Evolutionary conservation across 2,329 filamentous ascomycete species (phyloP), one percentile per base, ranked within the genome.

Genomic region (Alternaria sp.): DNA sequence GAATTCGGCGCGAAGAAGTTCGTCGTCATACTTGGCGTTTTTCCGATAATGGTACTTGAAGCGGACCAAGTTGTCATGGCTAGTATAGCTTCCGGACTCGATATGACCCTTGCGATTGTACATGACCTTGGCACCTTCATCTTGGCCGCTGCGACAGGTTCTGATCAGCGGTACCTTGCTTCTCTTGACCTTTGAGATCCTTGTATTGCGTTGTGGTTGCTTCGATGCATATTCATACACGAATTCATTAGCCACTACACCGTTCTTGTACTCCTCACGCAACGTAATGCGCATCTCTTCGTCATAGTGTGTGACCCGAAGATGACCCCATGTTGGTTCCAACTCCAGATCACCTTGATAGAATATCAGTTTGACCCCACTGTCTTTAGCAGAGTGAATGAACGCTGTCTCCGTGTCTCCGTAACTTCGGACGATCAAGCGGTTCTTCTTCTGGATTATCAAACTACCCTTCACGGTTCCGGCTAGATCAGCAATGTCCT

Each of bases 41-140:
- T 84, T 83, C 41, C 83, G 80, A 67, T 86, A 85, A 62, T 82
- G 80, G 54, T 83, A 84, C 58, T 82, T 82, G 78, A 85, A 86
- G 14, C 81, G 79, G 14, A 85, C 78, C 10, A 84, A 67, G 56
- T 84, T 85, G 2, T 78, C 79, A 58, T 84, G 80, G 55, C 80
- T 82, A 61, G 84, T 78, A 66, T 84, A 85, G 3, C 82, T 85
- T 10, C 84, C 84, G 9, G 79, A 80, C 49, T 82, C 78, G 41
- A 86, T 78, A 42, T 84, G 81, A 17, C 84, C 84, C 61, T 82
- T 82, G 48, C 76, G 71, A 62, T 86, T 84, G 66, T 84, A 86
- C 39, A 81, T 76, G 21, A 85, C 79, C 14, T 79, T 78, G 60
- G 85, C 77, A 23, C 80, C 77, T 31, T 80, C 70, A 48, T 81